These are phyloP conservation scores for Bacidia rubella DNA, from an alignment of 495 filamentous ascomycete genomes.

Conservation along the genomic window DNA sequence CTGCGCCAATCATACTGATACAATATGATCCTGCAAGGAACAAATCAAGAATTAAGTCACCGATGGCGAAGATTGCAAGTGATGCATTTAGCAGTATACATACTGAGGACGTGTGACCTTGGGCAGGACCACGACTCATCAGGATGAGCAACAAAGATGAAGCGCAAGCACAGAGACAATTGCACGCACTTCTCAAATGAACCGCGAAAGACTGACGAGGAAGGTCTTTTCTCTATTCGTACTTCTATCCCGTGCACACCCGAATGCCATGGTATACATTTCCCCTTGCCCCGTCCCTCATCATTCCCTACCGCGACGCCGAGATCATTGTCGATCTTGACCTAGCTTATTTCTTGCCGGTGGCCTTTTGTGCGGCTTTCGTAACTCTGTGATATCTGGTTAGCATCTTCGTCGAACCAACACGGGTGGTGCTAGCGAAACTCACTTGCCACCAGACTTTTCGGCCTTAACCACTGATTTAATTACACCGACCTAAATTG, in stretches of 20 bases:
- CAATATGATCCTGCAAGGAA: too few relatives aligned
- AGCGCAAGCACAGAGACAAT: not conserved
- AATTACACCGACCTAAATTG: constrained; percentile 67
- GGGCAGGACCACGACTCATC: not conserved
- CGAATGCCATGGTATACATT: not conserved
- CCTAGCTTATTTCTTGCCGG: constrained; percentile 46
- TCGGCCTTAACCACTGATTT: constrained; percentile 71
- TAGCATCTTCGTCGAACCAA: not conserved
- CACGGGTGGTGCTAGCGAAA: constrained; percentile 17
- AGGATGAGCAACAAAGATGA: not conserved
- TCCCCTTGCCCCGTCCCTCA: not conserved
- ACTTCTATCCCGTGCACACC: not conserved
- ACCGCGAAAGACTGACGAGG: not conserved
- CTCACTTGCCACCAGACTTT: constrained; percentile 60
- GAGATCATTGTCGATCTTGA: not conserved
- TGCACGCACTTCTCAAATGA: not conserved
- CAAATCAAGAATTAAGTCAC: too few relatives aligned
- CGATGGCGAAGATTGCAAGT: too few relatives aligned
- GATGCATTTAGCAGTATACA: too few relatives aligned
- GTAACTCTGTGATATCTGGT: too few relatives aligned
- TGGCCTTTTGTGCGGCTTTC: constrained; percentile 46
- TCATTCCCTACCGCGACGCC: not conserved
- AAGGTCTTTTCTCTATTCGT: not conserved
- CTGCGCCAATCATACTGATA: too few relatives aligned
- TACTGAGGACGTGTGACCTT: too few relatives aligned